These are phyloP conservation scores for Whalleya microplaca DNA, from an alignment of 2,329 filamentous ascomycete species.

Conservation along the genomic window DNA sequence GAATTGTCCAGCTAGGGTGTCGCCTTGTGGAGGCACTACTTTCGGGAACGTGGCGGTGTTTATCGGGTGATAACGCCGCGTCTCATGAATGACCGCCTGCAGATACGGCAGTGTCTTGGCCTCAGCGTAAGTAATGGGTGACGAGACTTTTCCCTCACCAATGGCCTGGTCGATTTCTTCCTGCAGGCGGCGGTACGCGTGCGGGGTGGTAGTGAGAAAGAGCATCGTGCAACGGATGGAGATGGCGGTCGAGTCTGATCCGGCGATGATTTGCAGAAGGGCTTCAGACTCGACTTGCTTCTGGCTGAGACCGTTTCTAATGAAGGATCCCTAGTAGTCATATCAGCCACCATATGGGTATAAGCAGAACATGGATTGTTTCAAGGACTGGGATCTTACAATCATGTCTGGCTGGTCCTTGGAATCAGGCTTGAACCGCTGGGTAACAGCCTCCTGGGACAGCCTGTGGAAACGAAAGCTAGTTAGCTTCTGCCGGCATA, in stretches of 20 bases:
- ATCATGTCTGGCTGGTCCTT: too few species aligned
- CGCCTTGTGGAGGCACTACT: slow-evolving; percentile 31
- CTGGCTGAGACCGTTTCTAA: slow-evolving; percentile 30
- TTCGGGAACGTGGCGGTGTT: background rate
- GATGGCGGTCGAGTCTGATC: slow-evolving; percentile 54
- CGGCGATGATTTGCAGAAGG: slow-evolving; percentile 24
- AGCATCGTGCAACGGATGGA: slow-evolving; percentile 50
- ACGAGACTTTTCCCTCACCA: slow-evolving; percentile 37
- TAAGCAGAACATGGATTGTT: background rate
- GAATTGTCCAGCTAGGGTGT: slow-evolving; percentile 33
- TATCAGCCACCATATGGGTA: too few species aligned
- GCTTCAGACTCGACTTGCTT: slow-evolving; percentile 30
- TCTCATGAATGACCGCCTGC: slow-evolving; percentile 1
- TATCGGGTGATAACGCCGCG: background rate
- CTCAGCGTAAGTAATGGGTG: slow-evolving; percentile 23
- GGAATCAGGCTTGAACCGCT: too few species aligned
- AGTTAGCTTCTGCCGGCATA: too few species aligned
- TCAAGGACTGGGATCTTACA: too few species aligned
- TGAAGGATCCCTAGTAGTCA: slow-evolving; percentile 30
- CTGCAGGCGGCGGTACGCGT: slow-evolving; percentile 45
- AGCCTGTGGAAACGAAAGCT: too few species aligned
- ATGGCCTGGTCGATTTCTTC: slow-evolving; percentile 42
- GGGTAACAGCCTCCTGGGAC: too few species aligned
- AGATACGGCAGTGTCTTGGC: slow-evolving; percentile 38
- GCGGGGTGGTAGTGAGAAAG: slow-evolving; percentile 48